Evolutionary conservation across 805 yeast genomes (phyloP).

Genomic region (Diddensiella transvaalensis): DNA sequence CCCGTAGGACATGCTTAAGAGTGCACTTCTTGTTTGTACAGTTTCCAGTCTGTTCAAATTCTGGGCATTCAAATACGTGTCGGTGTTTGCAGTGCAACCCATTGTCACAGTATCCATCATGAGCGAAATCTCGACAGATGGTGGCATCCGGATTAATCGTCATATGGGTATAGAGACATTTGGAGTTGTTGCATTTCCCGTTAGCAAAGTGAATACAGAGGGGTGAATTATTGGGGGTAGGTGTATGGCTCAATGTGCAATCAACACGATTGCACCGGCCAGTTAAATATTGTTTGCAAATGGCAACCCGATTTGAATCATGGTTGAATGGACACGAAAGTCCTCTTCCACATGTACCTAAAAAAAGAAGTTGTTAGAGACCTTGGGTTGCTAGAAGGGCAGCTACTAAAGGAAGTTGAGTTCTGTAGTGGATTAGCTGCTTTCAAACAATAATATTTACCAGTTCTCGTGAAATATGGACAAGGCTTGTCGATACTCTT

Average conservation of each 20-base stretch:
- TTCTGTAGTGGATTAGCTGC: too few relatives aligned
- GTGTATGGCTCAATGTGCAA: conserved; percentile 56
- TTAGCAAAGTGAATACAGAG: conserved; percentile 50
- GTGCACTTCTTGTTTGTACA: conserved; percentile 55
- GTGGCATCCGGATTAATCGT: conserved; percentile 40
- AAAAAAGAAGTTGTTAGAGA: conserved; percentile 12
- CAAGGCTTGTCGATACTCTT: conserved; percentile 10
- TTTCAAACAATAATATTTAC: conserved; percentile 3
- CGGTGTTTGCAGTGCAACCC: conserved; percentile 55
- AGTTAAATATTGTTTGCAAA: conserved; percentile 50
- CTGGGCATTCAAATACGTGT: conserved; percentile 69
- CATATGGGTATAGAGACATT: conserved; percentile 53
- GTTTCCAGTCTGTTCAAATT: conserved; percentile 54
- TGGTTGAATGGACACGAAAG: conserved; percentile 53
- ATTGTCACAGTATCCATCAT: conserved; percentile 63
- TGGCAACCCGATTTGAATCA: conserved; percentile 45
- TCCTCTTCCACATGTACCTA: conserved; percentile 54
- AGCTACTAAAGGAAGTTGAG: too few relatives aligned
- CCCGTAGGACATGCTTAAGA: conserved; percentile 46
- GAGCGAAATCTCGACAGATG: conserved; percentile 64
- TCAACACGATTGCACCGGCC: conserved; percentile 45
- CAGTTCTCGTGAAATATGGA: conserved; percentile 15
- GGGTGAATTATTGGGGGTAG: conserved; percentile 58
- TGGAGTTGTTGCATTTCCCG: conserved; percentile 45
- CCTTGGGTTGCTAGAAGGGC: too few relatives aligned